These are phyloP conservation scores for Aspergillus campestris DNA, from an alignment of 495 filamentous ascomycete species.

Conservation along the genomic window DNA sequence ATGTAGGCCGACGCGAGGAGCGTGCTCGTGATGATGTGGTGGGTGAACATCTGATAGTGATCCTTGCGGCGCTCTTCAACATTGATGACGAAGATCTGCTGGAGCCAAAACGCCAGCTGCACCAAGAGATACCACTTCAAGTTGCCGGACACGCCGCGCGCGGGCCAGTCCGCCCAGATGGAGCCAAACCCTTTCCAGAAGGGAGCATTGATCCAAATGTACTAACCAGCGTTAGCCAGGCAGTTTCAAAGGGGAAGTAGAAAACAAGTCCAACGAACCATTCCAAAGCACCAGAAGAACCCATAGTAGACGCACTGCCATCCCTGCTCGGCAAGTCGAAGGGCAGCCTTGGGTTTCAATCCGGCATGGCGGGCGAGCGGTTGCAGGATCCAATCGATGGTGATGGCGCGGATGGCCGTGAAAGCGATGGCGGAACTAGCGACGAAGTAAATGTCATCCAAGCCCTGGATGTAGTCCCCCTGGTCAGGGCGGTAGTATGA, in stretches of 20 bases:
- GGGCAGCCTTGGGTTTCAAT: constrained; percentile 60
- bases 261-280: constrained; percentile 50
- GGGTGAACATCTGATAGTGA: constrained; percentile 89
- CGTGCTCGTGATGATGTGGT: constrained; percentile 82
- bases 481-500: constrained; percentile 67
- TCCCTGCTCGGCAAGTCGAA: constrained; percentile 86
- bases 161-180: constrained; percentile 80
- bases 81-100: constrained; percentile 89
- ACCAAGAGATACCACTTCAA: constrained; percentile 89
- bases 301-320: constrained; percentile 79
- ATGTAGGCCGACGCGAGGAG: constrained; percentile 74
- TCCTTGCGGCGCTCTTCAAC: constrained; percentile 92
- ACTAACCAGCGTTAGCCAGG: constrained; percentile 41
- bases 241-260: not conserved
- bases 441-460: constrained; percentile 74
- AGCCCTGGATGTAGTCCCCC: constrained; percentile 63
- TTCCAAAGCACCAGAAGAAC: constrained; percentile 71
- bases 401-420: constrained; percentile 73
- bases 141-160: constrained; percentile 57
- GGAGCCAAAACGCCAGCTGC: constrained; percentile 87
- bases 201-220: constrained; percentile 65
- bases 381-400: constrained; percentile 77
- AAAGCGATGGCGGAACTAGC: constrained; percentile 73
- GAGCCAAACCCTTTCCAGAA: constrained; percentile 71
- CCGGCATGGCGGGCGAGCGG: constrained; percentile 64